Base-by-base conservation (phyloP, 768 basidiomycete genomes). In the Hygrophoropsis aurantiaca region DNA sequence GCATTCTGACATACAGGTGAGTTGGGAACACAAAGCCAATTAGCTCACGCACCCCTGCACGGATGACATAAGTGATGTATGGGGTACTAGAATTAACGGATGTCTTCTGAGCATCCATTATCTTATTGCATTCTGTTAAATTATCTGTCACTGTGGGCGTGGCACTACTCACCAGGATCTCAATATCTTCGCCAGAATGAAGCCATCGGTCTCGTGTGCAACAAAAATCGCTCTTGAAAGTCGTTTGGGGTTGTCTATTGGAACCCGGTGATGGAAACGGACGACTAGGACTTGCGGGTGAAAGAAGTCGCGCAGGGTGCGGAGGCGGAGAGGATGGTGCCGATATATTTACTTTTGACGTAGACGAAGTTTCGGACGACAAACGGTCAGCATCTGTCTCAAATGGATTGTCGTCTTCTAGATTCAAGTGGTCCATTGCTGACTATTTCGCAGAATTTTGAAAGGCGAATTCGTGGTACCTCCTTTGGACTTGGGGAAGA, bases 21-120 rank as follows among this genome's bases (percentile, higher is more conserved):
- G 40, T 32, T 40, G 25, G 36, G 50, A 45, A 42, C 32, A 24
- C 15, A 33, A 33, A 18, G 18, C 18, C n/a, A 44, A 46, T 46
- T 32, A 40, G 33, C 46, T 24, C 23, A 64, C 75, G 64, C 59
- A 95, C 94, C 58, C 93, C 94, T 37, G 93, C 85, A 46, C 73
- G 79, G 57, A 98, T 94, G 52, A 95, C 82, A 74, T 99, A 98
- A 49, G 87, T 82, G 64, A 98, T 99, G 65, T 98, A 98, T 5
- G 89, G 84, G 18, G 92, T 87, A 40, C 75, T 82, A n/a, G 93
- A 80, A 58, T 90, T 89, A 45, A 90, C 77, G 11, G 87, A 82
- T 20, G 94, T 98, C 81, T 99, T 99, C 69, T 89, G 84, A 11
- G 97, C 95, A 60, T 98, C 95, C 26, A 84, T 80, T 54, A 99